Evolutionary conservation across 176 grass and related monocot genomes (phyloP).

Genomic region (Avena sativa): DNA sequence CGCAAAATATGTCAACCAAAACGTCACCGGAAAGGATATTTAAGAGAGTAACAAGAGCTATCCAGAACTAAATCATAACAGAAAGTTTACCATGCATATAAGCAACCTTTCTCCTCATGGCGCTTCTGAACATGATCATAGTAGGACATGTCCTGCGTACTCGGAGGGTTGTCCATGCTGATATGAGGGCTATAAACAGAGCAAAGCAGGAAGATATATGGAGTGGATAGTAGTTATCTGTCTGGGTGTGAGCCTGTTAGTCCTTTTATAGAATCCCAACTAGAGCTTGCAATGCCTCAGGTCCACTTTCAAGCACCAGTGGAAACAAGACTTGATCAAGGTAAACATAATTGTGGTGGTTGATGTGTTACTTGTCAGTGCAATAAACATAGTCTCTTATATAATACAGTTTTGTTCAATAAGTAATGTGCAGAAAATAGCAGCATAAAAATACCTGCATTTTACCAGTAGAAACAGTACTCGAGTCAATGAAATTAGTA

Average conservation of each 20-base stretch:
- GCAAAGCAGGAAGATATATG: conserved; percentile 44
- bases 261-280: conserved; percentile 50
- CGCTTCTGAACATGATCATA: conserved; percentile 72
- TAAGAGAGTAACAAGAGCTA: conserved; percentile 5
- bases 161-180: conserved; percentile 65
- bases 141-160: conserved; percentile 70
- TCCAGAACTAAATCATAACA: conserved; percentile 21
- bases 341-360: conserved; percentile 32
- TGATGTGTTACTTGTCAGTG: conserved; percentile 20
- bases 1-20: neutral
- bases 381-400: neutral
- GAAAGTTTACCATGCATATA: conserved; percentile 81
- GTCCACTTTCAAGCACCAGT: conserved; percentile 16
- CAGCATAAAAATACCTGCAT: neutral
- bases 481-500: neutral
- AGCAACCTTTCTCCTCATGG: conserved; percentile 84
- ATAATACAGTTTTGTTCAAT: neutral
- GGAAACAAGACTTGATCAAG: conserved; percentile 19
- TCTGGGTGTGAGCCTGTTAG: conserved; percentile 28
- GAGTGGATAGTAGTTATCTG: conserved; percentile 25
- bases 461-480: conserved; percentile 15
- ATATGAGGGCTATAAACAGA: conserved; percentile 26
- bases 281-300: conserved; percentile 34
- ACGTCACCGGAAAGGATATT: neutral
- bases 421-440: neutral